These are phyloP conservation scores for Geotrichum candidum DNA, from an alignment of 1,139 yeast genomes.

Conservation along the genomic window DNA sequence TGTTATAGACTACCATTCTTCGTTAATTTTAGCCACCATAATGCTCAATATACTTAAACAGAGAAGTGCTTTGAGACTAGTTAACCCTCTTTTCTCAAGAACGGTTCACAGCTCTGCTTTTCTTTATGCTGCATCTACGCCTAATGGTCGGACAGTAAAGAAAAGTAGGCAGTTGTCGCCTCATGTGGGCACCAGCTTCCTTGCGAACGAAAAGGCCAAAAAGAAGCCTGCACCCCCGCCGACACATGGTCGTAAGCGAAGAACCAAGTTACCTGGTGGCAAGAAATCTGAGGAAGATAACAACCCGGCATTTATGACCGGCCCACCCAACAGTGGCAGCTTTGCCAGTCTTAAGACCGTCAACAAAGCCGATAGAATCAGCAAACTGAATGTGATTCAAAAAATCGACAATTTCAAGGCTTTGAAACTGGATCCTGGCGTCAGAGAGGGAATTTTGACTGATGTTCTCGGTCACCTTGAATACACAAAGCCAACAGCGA, in stretches of 20 bases:
- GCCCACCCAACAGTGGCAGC: constrained; percentile 29
- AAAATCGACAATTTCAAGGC: constrained; percentile 58
- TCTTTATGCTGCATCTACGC: background rate
- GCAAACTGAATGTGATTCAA: constrained; percentile 38
- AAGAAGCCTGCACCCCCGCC: background rate
- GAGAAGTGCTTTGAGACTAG: background rate
- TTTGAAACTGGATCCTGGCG: constrained; percentile 59
- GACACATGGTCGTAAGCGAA: background rate
- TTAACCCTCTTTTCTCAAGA: background rate
- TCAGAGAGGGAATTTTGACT: constrained; percentile 56
- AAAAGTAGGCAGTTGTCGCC: constrained; percentile 22
- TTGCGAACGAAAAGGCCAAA: background rate
- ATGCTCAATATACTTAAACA: background rate
- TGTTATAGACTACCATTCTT: background rate
- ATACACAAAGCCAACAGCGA: constrained; percentile 49
- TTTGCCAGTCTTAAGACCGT: constrained; percentile 36
- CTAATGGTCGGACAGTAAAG: constrained; percentile 2
- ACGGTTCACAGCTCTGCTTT: background rate
- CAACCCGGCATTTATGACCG: constrained; percentile 14
- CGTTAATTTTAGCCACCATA: background rate
- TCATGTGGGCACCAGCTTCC: constrained; percentile 18
- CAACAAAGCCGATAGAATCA: constrained; percentile 29
- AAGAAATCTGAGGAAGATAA: background rate
- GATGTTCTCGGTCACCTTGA: constrained; percentile 40
- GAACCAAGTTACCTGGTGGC: background rate